These are phyloP conservation scores for Ilyonectria mors-panacis DNA, from an alignment of 2,329 filamentous ascomycete genomes.

Conservation along the genomic window DNA sequence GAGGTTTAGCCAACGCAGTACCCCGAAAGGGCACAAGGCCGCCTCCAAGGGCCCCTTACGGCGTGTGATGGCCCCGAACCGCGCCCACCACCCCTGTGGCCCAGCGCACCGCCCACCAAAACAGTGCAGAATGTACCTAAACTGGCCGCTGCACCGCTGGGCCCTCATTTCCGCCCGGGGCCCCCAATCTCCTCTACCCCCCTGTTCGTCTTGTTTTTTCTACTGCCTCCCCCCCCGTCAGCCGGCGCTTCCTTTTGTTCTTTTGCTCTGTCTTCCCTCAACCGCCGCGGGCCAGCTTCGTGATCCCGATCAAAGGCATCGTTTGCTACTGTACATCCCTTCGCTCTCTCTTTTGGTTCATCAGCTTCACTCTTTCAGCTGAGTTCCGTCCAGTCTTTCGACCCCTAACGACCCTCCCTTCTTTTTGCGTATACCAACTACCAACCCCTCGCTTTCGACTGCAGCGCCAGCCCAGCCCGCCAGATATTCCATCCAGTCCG, in stretches of 20 bases:
- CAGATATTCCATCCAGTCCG: conserved; percentile 40
- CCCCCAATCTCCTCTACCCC: conserved; percentile 31
- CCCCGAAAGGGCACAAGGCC: conserved; percentile 24
- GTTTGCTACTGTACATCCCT: conserved; percentile 47
- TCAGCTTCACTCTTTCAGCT: conserved; percentile 62
- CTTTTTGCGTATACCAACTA: conserved; percentile 40
- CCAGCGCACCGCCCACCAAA: neutral
- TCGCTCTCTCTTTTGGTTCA: conserved; percentile 50
- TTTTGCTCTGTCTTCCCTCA: conserved; percentile 44
- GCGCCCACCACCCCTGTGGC: conserved; percentile 16
- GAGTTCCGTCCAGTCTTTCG: conserved; percentile 57
- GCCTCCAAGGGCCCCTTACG: conserved; percentile 7
- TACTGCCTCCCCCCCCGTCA: conserved; percentile 39
- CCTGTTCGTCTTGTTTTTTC: conserved; percentile 34
- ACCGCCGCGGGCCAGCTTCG: conserved; percentile 45
- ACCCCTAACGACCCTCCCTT: conserved; percentile 36
- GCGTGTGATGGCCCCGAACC: conserved; percentile 14
- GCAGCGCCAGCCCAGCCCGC: conserved; percentile 31
- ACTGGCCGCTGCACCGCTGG: conserved; percentile 30
- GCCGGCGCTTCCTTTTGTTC: conserved; percentile 33
- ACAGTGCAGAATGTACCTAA: conserved; percentile 7
- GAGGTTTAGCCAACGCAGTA: conserved; percentile 21
- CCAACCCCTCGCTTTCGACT: conserved; percentile 42
- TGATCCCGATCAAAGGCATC: conserved; percentile 44
- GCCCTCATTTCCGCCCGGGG: conserved; percentile 42